phyloP scores from a whole-genome alignment of 2,329 filamentous ascomycete species.

The Colletotrichum tropicicola region DNA sequence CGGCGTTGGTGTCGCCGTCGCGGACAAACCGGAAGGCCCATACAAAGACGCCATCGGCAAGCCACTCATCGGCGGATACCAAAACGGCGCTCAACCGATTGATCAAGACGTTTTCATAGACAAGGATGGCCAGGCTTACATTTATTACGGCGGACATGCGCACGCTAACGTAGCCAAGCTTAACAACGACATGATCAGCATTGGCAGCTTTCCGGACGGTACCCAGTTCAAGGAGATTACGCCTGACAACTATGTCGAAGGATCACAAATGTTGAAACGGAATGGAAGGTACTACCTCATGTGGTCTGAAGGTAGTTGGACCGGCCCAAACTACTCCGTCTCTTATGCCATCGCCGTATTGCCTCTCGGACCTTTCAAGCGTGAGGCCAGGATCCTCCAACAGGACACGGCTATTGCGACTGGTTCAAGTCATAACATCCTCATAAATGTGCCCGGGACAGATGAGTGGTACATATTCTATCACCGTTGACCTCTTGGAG shows the following conservation, averaged over 20 bases:
- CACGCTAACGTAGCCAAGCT: constrained; percentile 52
- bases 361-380: constrained; percentile 57
- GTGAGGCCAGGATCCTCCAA: constrained; percentile 53
- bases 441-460: too few relatives aligned
- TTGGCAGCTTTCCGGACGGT: constrained; percentile 46
- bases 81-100: constrained; percentile 55
- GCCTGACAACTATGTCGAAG: constrained; percentile 53
- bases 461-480: too few relatives aligned
- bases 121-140: too few relatives aligned
- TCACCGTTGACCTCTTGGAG: too few relatives aligned
- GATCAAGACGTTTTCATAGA: constrained; percentile 71
- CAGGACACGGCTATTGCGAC: too few relatives aligned
- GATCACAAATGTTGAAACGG: constrained; percentile 48
- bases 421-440: too few relatives aligned
- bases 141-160: constrained; percentile 58
- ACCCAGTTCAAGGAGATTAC: constrained; percentile 52
- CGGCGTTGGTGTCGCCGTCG: constrained; percentile 68
- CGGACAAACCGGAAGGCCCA: constrained; percentile 65
- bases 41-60: constrained; percentile 65
- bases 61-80: constrained; percentile 51
- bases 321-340: constrained; percentile 52
- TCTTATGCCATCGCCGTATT: constrained; percentile 57
- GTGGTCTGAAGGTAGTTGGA: constrained; percentile 44
- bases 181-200: constrained; percentile 52
- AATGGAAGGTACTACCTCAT: constrained; percentile 48